Evolutionary conservation across 75 land plant genomes (phyloP), one percentile per base, ranked within the genome.

Genomic region (Picea glauca): DNA sequence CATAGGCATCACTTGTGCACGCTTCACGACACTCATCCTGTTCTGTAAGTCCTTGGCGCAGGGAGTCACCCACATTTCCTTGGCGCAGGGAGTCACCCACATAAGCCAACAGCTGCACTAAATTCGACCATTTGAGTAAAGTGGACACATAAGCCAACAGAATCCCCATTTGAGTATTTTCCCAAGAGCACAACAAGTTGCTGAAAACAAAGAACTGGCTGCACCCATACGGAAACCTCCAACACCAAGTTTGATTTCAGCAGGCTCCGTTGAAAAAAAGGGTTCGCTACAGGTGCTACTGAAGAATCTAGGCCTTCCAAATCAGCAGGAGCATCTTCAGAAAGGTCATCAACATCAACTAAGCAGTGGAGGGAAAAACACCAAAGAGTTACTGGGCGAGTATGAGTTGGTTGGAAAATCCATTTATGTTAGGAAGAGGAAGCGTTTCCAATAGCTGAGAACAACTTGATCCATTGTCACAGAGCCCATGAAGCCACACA

Each of bases 181-280:
- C 21, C 99, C 94, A 76, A 84, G 74, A 58, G 81, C 90, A 78
- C 76, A 92, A 83, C 89, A 90, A 63, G 89, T 86, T 40, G 92
- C 89, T 60, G 94, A 88, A 78, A 94, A 94, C 59, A 96, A 87
- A 1, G 92, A 87, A 59, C 89, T 87, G 58, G 94, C 90, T 76
- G 92, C 94, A 78, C 99, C 99, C 91, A 91, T 92, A 50, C 97
- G 92, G 83, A 96, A 96, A 21, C 99, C 99, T 61, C 99, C 99
- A 77, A 96, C 83, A 35, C 93, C 99, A 63, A 93, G 89, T 80
- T 92, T 94, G 62, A 96, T 83, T 81, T 87, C 90, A 72, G 91
- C 67, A 60, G 92, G 92, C 68, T 95, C 96, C 5, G 91, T 80
- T 59, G 96, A 91, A 79, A 95, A 76, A 46, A 95, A n/a, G n/a